Evolutionary conservation across 2,329 filamentous ascomycete species (phyloP).

Genomic region (Botrytis porri): DNA sequence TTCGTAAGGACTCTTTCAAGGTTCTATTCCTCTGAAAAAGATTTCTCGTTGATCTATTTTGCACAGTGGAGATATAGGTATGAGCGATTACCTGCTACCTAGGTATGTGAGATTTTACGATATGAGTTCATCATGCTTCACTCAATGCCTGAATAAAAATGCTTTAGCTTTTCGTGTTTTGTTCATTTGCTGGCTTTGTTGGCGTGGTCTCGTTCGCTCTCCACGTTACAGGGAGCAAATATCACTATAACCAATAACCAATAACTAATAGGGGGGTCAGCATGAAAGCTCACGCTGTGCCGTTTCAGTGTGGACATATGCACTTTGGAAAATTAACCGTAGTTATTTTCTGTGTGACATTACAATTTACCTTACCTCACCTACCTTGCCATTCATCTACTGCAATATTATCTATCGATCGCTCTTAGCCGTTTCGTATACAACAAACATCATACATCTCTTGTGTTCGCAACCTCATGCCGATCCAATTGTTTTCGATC

Average conservation of each 20-base stretch:
- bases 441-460: constrained; percentile 7
- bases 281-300: constrained; percentile 19
- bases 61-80: constrained; percentile 1
- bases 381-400: background rate
- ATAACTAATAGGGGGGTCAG: constrained; percentile 13
- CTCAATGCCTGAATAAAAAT: background rate
- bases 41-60: background rate
- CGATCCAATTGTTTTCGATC: constrained; percentile 6
- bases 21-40: background rate
- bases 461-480: constrained; percentile 4
- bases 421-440: constrained; percentile 6
- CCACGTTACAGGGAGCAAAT: constrained; percentile 16
- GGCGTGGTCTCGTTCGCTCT: constrained; percentile 14
- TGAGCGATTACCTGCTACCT: background rate
- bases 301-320: constrained; percentile 14
- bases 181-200: constrained; percentile 13
- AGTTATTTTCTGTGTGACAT: constrained; percentile 13
- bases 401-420: background rate
- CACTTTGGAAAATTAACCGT: constrained; percentile 6
- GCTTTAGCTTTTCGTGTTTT: constrained; percentile 11
- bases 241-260: constrained; percentile 9
- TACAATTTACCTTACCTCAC: background rate
- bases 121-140: background rate
- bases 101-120: constrained; percentile 16
- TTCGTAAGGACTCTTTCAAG: background rate